Conservation (phyloP, 83 land plant genomes). For the Isoetes engelmannii region DNA sequence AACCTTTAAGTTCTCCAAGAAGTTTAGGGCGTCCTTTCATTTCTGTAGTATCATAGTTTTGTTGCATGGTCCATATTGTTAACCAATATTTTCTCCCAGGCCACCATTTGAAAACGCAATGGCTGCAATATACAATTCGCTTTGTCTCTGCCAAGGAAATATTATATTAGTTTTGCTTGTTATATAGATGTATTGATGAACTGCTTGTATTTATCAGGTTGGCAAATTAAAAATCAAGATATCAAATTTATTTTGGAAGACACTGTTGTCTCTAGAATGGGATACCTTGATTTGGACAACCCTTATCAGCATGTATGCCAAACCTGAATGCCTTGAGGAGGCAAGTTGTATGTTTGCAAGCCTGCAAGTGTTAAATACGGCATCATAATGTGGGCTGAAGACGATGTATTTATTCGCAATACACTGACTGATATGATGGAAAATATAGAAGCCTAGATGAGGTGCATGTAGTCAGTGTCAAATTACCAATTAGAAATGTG, state of each 20-base stretch:
- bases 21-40: not conserved
- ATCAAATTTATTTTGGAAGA: slow-evolving; percentile 45
- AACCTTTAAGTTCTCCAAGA: not conserved
- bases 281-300: not conserved
- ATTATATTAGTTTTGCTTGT: not conserved
- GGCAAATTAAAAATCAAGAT: slow-evolving; percentile 39
- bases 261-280: slow-evolving; percentile 35
- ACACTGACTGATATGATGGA: too few species aligned
- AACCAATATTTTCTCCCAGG: not conserved
- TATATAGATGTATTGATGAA: not conserved
- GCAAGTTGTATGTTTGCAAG: too few species aligned
- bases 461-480: too few species aligned
- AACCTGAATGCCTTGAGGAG: too few species aligned
- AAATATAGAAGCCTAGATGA: too few species aligned
- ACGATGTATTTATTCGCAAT: too few species aligned
- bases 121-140: slow-evolving; percentile 59
- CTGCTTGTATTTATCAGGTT: slow-evolving; percentile 31
- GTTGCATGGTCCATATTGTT: not conserved
- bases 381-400: too few species aligned
- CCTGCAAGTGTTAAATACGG: too few species aligned
- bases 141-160: slow-evolving; percentile 59
- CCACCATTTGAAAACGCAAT: slow-evolving; percentile 45
- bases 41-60: not conserved
- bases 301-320: not conserved
- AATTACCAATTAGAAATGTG: not conserved